These are phyloP conservation scores for Termitomyces sp. DNA, from an alignment of 768 basidiomycete species.

Conservation along the genomic window DNA sequence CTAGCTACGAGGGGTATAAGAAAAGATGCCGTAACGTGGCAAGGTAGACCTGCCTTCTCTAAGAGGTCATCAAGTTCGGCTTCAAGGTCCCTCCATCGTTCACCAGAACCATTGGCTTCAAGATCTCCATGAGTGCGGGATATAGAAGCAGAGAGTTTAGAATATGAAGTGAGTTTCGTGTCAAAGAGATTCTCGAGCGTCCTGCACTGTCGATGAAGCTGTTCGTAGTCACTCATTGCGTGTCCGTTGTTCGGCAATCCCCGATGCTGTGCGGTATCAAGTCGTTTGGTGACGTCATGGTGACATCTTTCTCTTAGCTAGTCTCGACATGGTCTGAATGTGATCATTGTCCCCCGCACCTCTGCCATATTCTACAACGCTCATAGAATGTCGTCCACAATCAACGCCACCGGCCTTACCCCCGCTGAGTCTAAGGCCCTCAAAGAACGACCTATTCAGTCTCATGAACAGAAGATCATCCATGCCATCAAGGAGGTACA, in stretches of 20 bases:
- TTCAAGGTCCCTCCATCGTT: slow-evolving; percentile 82
- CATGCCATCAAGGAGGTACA: background rate
- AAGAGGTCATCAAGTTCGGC: slow-evolving; percentile 82
- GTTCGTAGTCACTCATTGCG: slow-evolving; percentile 78
- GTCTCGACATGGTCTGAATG: background rate
- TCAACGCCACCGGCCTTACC: background rate
- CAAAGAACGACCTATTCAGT: background rate
- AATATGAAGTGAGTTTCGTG: slow-evolving; percentile 86
- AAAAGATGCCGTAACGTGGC: slow-evolving; percentile 1
- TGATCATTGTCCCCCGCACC: background rate
- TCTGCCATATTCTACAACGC: background rate
- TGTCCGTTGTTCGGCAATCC: slow-evolving; percentile 6
- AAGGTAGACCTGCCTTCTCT: slow-evolving; percentile 57
- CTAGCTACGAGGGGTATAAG: slow-evolving; percentile 49
- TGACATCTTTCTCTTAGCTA: too few species aligned
- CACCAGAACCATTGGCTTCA: slow-evolving; percentile 65
- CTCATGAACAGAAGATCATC: background rate
- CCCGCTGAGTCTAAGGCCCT: background rate
- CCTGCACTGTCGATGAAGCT: slow-evolving; percentile 86
- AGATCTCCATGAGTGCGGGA: slow-evolving; percentile 54
- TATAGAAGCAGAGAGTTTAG: slow-evolving; percentile 73
- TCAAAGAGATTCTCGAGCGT: slow-evolving; percentile 93
- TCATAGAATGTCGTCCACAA: background rate
- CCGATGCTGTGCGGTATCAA: slow-evolving; percentile 2
- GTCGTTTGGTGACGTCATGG: slow-evolving; percentile 7